Percentiles rank a stretch among this genome's conserved stretches.
Evolutionary conservation across 2,329 filamentous ascomycete genomes (phyloP).

Genomic region (Dothideomycetidae sp.): DNA sequence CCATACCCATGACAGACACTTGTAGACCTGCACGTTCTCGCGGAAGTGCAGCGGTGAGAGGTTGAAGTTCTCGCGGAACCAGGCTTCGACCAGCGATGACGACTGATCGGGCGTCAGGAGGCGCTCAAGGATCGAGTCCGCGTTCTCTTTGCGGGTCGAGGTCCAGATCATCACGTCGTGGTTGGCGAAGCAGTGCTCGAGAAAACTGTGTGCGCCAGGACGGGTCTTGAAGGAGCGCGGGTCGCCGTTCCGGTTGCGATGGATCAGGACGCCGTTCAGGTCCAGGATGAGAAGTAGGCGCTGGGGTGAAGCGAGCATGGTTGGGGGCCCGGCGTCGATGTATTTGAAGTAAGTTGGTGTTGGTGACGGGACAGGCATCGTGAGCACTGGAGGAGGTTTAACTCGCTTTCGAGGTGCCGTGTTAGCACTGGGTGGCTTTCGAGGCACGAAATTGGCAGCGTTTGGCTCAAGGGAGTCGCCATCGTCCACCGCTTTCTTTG

Average conservation of each 20-base stretch:
- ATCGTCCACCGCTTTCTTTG: too few relatives aligned
- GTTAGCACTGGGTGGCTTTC: too few relatives aligned
- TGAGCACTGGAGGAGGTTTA: too few relatives aligned
- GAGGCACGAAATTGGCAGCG: too few relatives aligned
- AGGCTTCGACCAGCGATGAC: constrained; percentile 49
- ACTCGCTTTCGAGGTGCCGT: too few relatives aligned
- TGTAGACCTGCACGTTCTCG: constrained; percentile 72
- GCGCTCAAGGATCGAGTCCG: constrained; percentile 49
- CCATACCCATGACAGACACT: constrained; percentile 67
- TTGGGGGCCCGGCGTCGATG: too few relatives aligned
- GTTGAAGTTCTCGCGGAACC: constrained; percentile 64
- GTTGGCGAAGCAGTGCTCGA: constrained; percentile 57
- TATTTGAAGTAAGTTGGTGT: too few relatives aligned
- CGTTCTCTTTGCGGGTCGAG: constrained; percentile 62
- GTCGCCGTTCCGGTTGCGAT: constrained; percentile 42
- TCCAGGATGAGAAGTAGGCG: constrained; percentile 70
- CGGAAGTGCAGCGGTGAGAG: constrained; percentile 52
- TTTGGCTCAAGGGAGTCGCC: too few relatives aligned
- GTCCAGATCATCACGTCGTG: constrained; percentile 86
- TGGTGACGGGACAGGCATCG: too few relatives aligned
- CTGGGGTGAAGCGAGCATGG: too few relatives aligned
- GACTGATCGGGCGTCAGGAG: constrained; percentile 46
- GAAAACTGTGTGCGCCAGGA: constrained; percentile 53
- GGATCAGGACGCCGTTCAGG: constrained; percentile 80
- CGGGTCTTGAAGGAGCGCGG: constrained; percentile 34